Percentiles rank a stretch among this genome's conserved stretches.
These are phyloP conservation scores for Dioscorea dumetorum DNA, from an alignment of 106 monocot genomes.

Conservation along the genomic window DNA sequence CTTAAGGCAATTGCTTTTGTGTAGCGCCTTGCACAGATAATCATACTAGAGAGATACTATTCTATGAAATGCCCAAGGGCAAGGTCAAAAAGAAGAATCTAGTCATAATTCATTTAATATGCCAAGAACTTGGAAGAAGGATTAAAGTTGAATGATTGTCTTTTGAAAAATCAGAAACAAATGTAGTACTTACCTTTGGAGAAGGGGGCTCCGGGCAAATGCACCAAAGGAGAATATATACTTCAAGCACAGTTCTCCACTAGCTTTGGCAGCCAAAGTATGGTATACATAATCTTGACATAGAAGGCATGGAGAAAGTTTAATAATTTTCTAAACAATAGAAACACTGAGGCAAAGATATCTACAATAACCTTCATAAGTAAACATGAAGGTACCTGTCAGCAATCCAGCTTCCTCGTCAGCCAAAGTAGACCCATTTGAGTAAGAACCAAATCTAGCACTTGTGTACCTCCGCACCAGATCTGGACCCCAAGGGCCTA, in stretches of 20 bases:
- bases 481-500: constrained; percentile 96
- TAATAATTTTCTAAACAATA: not conserved
- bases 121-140: too few species aligned
- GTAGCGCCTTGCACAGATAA: too few species aligned
- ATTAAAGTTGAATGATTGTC: too few species aligned
- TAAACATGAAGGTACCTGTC: constrained; percentile 49
- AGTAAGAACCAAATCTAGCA: constrained; percentile 95
- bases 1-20: too few species aligned
- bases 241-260: constrained; percentile 97
- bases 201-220: constrained; percentile 84
- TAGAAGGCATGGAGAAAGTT: not conserved
- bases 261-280: constrained; percentile 93
- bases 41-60: too few species aligned
- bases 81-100: too few species aligned
- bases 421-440: constrained; percentile 46
- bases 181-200: constrained; percentile 56
- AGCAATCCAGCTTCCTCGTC: constrained; percentile 71
- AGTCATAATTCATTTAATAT: too few species aligned
- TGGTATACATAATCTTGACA: constrained; percentile 88
- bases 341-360: not conserved
- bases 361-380: not conserved
- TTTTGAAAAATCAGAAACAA: not conserved
- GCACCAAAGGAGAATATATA: constrained; percentile 99
- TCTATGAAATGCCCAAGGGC: too few species aligned
- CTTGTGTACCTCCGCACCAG: constrained; percentile 79